phyloP scores from a whole-genome alignment of 768 basidiomycete genomes.

The Leucocoprinus birnbaumii region DNA sequence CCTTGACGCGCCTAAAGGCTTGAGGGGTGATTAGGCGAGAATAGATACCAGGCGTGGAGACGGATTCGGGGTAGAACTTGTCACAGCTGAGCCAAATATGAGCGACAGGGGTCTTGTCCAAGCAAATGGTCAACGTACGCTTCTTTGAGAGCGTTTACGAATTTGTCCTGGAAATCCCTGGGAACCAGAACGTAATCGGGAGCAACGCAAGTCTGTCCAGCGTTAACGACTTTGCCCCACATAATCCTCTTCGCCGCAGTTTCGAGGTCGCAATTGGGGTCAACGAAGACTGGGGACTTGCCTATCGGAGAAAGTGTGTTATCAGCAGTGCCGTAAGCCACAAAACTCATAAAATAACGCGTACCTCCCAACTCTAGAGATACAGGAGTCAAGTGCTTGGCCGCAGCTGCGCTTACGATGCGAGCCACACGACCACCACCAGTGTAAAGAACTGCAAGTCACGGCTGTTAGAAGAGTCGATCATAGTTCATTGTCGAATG shows the following conservation, averaged over 20 bases:
- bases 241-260: constrained; percentile 67
- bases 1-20: constrained; percentile 52
- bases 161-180: constrained; percentile 38
- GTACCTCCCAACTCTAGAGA: constrained; percentile 39
- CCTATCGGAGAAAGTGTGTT: constrained; percentile 27
- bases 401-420: constrained; percentile 72
- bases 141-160: constrained; percentile 41
- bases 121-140: constrained; percentile 26
- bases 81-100: constrained; percentile 34
- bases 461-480: background rate
- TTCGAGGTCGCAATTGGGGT: constrained; percentile 64
- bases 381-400: constrained; percentile 71
- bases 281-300: constrained; percentile 75
- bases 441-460: constrained; percentile 55
- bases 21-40: constrained; percentile 48
- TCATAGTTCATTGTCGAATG: background rate
- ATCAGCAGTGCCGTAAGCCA: background rate
- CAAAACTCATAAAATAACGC: constrained; percentile 15
- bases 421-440: constrained; percentile 60
- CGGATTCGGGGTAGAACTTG: constrained; percentile 53
- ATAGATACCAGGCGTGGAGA: constrained; percentile 41
- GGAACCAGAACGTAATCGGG: constrained; percentile 55
- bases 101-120: background rate
- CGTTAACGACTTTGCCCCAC: constrained; percentile 81
- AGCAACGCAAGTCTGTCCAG: constrained; percentile 74